phyloP scores from a whole-genome alignment of 352 stramenopile species.

The Phytophthora agathidicida region DNA sequence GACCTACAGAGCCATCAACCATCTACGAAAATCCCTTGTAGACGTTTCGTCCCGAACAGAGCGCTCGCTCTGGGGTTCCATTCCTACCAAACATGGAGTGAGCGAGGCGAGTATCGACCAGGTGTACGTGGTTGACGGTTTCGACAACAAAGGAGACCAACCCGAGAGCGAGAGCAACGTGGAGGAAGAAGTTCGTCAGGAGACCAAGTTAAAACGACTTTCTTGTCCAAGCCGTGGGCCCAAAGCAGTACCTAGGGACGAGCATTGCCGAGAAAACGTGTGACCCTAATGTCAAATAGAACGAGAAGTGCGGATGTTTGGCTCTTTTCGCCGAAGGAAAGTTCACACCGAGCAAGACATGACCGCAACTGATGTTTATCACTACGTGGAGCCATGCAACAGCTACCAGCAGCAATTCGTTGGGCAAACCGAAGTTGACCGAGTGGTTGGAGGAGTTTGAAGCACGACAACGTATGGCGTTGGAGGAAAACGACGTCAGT shows the following conservation, averaged over 20 bases:
- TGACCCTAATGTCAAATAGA: constrained; percentile 14
- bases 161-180: constrained; percentile 12
- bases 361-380: background rate
- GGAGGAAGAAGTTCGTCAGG: background rate
- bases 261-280: background rate
- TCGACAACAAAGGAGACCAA: background rate
- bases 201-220: constrained; percentile 8
- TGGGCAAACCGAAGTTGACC: constrained; percentile 10
- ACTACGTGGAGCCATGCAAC: background rate
- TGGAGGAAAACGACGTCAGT: background rate
- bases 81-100: constrained; percentile 9
- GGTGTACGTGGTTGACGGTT: too few species aligned
- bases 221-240: constrained; percentile 6
- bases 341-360: background rate
- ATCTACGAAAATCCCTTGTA: constrained; percentile 26
- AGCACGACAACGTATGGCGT: constrained; percentile 1
- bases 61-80: background rate
- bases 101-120: constrained; percentile 22
- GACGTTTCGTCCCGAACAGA: constrained; percentile 15
- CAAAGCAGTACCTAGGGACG: constrained; percentile 4
- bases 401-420: background rate
- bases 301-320: background rate
- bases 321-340: constrained; percentile 3
- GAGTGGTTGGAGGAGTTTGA: constrained; percentile 23
- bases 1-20: constrained; percentile 19